Evolutionary conservation across 140 eudicot species (phyloP).

Genomic region (Erigeron philadelphicus): DNA sequence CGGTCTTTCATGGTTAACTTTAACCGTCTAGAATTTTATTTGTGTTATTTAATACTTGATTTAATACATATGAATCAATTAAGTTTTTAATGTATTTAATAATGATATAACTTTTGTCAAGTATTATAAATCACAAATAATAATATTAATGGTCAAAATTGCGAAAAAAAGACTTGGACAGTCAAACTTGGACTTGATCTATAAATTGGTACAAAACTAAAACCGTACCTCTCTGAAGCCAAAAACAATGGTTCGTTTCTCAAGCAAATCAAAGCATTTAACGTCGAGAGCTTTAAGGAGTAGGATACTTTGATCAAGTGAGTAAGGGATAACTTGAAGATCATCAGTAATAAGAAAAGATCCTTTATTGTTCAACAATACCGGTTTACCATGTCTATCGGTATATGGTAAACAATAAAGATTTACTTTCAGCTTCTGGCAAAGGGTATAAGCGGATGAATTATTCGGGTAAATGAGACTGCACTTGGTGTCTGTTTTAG

Average conservation of each 20-base stretch:
- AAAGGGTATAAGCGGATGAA: conserved; percentile 6
- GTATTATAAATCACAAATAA: no score
- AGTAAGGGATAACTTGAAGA: conserved; percentile 19
- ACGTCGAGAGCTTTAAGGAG: conserved; percentile 21
- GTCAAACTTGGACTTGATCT: no score
- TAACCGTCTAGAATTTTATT: no score
- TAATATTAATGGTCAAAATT: no score
- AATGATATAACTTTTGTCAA: no score
- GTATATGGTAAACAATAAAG: background rate
- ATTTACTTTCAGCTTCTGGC: conserved; percentile 21
- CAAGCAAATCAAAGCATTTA: conserved; percentile 24
- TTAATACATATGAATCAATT: no score
- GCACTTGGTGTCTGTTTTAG: conserved; percentile 3
- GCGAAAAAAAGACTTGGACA: no score
- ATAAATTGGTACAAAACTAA: background rate
- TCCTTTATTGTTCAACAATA: background rate
- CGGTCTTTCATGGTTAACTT: no score
- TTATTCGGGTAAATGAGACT: conserved; percentile 13
- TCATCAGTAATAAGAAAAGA: conserved; percentile 30
- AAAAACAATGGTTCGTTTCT: conserved; percentile 10
- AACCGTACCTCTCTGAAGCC: conserved; percentile 20
- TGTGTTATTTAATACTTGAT: no score
- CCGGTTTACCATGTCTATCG: background rate
- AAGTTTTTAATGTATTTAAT: no score
- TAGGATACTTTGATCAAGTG: conserved; percentile 5